phyloP scores from a whole-genome alignment of 108 stramenopile species.

The Cyclotella baltica region DNA sequence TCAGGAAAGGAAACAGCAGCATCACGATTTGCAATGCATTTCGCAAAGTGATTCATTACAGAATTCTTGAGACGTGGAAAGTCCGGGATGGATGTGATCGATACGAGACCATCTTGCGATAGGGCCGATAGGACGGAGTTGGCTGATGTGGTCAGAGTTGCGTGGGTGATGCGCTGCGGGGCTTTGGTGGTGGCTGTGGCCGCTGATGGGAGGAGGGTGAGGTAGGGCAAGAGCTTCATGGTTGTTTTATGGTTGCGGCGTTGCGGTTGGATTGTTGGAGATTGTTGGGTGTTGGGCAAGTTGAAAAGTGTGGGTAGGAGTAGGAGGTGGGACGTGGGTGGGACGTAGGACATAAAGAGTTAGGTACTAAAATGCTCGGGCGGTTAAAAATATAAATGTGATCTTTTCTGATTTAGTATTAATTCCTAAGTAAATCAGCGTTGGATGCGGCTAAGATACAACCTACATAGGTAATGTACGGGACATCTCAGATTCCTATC shows the following conservation, averaged over 20 bases:
- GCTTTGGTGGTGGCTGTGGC: background rate
- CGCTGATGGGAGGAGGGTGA: background rate
- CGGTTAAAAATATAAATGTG: too few species aligned
- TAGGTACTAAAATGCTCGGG: too few species aligned
- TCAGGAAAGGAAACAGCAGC: constrained; percentile 16
- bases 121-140: constrained; percentile 30
- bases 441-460: too few species aligned
- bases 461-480: too few species aligned
- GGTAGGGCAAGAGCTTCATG: background rate
- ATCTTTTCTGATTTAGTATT: too few species aligned
- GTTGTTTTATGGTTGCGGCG: too few species aligned
- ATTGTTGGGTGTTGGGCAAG: background rate
- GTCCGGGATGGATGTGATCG: constrained; percentile 41
- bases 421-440: too few species aligned
- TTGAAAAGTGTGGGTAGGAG: too few species aligned
- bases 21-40: constrained; percentile 26
- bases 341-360: too few species aligned
- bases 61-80: constrained; percentile 23
- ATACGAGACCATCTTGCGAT: constrained; percentile 32
- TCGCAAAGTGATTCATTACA: constrained; percentile 26
- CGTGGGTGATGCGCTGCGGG: constrained; percentile 8
- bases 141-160: background rate
- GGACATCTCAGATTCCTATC: too few species aligned
- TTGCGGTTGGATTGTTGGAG: background rate
- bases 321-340: too few species aligned